phyloP scores from a whole-genome alignment of 805 yeast genomes.

The Metschnikowia shivogae region DNA sequence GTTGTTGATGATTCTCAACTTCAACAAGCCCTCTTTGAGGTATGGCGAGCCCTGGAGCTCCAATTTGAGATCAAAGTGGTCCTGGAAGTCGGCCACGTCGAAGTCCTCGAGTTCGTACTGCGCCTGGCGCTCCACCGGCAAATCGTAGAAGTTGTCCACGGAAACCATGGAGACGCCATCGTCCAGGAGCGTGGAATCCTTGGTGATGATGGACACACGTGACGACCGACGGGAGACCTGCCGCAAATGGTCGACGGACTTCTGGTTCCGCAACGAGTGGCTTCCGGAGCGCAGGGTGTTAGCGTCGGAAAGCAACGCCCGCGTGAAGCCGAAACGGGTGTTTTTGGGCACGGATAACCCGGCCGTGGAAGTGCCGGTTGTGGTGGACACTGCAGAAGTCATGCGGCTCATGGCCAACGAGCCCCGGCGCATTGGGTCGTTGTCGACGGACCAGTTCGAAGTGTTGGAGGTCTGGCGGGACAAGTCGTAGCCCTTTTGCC shows the following conservation, averaged over 20 bases:
- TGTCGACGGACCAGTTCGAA: slow-evolving; percentile 38
- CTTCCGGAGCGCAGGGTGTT: slow-evolving; percentile 19
- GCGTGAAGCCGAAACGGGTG: slow-evolving; percentile 36
- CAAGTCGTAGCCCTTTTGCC: slow-evolving; percentile 10
- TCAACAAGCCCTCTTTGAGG: slow-evolving; percentile 67
- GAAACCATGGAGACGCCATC: slow-evolving; percentile 35
- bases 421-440: slow-evolving; percentile 19
- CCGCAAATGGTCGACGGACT: slow-evolving; percentile 27
- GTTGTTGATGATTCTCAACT: slow-evolving; percentile 35
- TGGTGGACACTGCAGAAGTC: slow-evolving; percentile 27
- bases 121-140: slow-evolving; percentile 11
- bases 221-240: slow-evolving; percentile 30
- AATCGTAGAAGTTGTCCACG: slow-evolving; percentile 25
- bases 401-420: slow-evolving; percentile 31
- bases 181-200: slow-evolving; percentile 28
- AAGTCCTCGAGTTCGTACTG: slow-evolving; percentile 33
- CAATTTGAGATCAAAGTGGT: slow-evolving; percentile 53
- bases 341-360: background rate
- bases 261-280: slow-evolving; percentile 19
- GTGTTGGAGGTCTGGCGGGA: slow-evolving; percentile 27
- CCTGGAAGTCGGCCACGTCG: slow-evolving; percentile 39
- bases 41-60: slow-evolving; percentile 74
- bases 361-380: slow-evolving; percentile 10
- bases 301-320: slow-evolving; percentile 34
- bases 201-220: slow-evolving; percentile 30